Base-by-base conservation (phyloP, 2,329 filamentous ascomycete species). In the Parafenestella ontariensis region DNA sequence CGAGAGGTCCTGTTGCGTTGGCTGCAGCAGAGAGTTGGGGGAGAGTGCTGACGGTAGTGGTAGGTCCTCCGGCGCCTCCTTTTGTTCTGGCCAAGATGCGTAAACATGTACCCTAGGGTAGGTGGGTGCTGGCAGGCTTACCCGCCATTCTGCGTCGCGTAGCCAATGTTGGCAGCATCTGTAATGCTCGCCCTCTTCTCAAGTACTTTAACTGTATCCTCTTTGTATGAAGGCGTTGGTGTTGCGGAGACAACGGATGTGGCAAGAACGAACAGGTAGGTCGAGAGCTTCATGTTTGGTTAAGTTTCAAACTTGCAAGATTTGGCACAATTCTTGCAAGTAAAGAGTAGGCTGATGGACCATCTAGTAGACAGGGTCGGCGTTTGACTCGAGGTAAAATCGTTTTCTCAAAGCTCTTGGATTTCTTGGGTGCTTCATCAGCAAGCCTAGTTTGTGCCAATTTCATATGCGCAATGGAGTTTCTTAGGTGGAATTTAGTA, bases 1-100 rank as follows among this genome's bases (percentile, higher is more conserved):
- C 52, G 13, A 48, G 29, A n/a, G 61, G 47, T 13, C 66, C 66
- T 2, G 62, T 45, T 11, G 52, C 49, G 39, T 62, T 65, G 20
- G 82, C 83, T 3, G 83, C 83, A 0, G 77, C 71, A 2, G 78
- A 79, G 56, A 86, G 79, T 21, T 78, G 72, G 21, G 79, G 77
- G 15, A 84, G 78, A 3, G 77, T 78, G 31, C 80, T 81, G 46
- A 86, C 83, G 2, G 82, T 85, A 11, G 79, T 81, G 8, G 81
- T 83, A 1, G 79, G 75, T 26, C 82, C 83, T 17, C 80, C 81
- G 9, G 76, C 70, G 46, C 83, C 83, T 39, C 83, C 83, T n/a
- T 77, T 84, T 3, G 83, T 85, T 45, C 81, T 62, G 8, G 9
- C 0, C 20, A 3, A 24, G 10, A 41, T 15, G 8, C n/a, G 10